Conservation (phyloP, 106 monocot species). For the Xerophyta viscosa region DNA sequence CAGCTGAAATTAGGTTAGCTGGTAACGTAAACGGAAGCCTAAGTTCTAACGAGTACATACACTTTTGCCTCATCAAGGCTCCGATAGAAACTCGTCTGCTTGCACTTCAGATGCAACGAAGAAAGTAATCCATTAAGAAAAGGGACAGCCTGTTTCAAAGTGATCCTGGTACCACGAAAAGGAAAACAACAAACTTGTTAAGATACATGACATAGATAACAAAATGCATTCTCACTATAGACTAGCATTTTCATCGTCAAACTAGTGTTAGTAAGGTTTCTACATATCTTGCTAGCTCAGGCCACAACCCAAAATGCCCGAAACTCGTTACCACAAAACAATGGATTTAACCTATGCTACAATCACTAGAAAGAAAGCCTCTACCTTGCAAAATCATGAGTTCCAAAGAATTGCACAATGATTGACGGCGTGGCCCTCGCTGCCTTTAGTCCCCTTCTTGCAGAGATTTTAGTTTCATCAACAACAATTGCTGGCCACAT, state of each 20-base stretch:
- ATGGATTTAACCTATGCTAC: too few relatives aligned
- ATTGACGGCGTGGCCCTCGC: slow-evolving; percentile 34
- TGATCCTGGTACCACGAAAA: slow-evolving; percentile 59
- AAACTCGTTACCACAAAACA: too few relatives aligned
- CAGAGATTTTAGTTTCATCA: slow-evolving; percentile 52
- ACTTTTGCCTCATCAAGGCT: slow-evolving; percentile 87
- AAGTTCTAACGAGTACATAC: slow-evolving; percentile 28
- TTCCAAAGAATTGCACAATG: slow-evolving; percentile 94
- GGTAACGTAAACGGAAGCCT: background rate
- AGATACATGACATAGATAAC: too few relatives aligned
- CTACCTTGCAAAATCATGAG: slow-evolving; percentile 99
- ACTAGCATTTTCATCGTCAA: too few relatives aligned
- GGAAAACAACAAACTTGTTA: background rate
- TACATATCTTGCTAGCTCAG: too few relatives aligned
- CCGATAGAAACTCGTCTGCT: slow-evolving; percentile 54
- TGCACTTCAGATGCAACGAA: slow-evolving; percentile 87
- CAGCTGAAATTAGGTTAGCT: background rate
- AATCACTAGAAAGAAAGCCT: too few relatives aligned
- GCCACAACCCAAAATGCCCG: too few relatives aligned
- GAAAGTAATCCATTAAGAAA: slow-evolving; percentile 81
- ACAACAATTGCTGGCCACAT: slow-evolving; percentile 93
- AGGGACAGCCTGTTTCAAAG: slow-evolving; percentile 57
- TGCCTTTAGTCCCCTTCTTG: slow-evolving; percentile 37
- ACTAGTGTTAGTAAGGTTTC: too few relatives aligned
- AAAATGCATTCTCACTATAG: too few relatives aligned